Conservation (phyloP, 2,329 filamentous ascomycete genomes). For the Stromatinia cepivora region DNA sequence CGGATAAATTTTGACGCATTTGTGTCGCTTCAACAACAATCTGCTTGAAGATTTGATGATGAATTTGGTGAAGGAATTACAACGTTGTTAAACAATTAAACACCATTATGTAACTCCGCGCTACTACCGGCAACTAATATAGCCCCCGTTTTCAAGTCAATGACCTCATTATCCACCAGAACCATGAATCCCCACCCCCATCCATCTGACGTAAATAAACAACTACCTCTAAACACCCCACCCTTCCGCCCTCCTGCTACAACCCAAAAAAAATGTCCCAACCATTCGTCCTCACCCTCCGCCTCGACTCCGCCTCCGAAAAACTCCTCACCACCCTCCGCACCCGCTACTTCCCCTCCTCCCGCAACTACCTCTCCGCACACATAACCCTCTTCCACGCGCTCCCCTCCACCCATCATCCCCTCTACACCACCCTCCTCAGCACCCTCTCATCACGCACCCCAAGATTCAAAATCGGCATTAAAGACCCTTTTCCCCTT, state of each 20-base stretch:
- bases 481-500: constrained; percentile 7
- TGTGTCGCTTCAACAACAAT: too few species aligned
- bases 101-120: not conserved
- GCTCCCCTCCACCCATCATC: constrained; percentile 7
- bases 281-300: constrained; percentile 23
- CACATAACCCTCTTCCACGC: constrained; percentile 26
- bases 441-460: not conserved
- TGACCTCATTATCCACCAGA: not conserved
- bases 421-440: not conserved
- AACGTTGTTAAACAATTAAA: not conserved
- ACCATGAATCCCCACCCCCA: not conserved
- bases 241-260: too few species aligned
- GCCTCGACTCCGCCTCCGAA: constrained; percentile 16
- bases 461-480: constrained; percentile 17
- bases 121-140: not conserved
- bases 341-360: constrained; percentile 15
- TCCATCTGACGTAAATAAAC: too few species aligned
- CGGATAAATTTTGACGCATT: too few species aligned
- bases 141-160: not conserved
- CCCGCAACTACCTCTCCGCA: constrained; percentile 22
- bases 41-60: too few species aligned
- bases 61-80: too few species aligned
- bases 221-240: not conserved
- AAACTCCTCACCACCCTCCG: constrained; percentile 19
- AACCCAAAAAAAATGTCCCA: constrained; percentile 22